Conservation (phyloP, 176 grass and related monocot species). For the Alloteropsis semialata region DNA sequence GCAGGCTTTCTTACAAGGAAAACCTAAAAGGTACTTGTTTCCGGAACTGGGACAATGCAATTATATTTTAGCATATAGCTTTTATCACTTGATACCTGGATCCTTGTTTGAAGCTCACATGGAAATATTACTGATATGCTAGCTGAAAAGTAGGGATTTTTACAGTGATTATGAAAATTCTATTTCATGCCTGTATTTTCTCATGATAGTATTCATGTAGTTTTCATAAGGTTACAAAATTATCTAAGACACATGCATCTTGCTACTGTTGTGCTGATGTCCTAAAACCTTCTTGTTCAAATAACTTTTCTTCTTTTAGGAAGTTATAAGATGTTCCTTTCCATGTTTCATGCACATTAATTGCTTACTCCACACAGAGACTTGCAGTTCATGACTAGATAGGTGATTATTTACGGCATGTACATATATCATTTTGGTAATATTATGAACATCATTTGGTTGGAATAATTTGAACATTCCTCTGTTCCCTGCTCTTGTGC, state of each 20-base stretch:
- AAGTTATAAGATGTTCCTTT: neutral
- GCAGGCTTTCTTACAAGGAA: slow-evolving; percentile 74
- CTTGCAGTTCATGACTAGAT: neutral
- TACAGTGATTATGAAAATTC: neutral
- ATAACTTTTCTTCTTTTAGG: neutral
- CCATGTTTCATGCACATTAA: slow-evolving; percentile 1
- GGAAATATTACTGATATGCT: neutral
- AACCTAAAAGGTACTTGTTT: slow-evolving; percentile 57
- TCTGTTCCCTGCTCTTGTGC: slow-evolving; percentile 5
- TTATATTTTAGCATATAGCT: neutral
- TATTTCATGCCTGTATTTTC: neutral
- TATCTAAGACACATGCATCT: neutral
- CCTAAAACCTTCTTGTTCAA: neutral
- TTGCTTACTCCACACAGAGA: neutral
- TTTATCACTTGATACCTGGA: slow-evolving; percentile 3
- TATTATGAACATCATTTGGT: neutral
- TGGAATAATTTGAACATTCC: neutral
- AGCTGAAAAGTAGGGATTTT: neutral
- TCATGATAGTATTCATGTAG: neutral
- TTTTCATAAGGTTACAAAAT: neutral
- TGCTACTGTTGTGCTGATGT: neutral
- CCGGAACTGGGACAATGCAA: neutral
- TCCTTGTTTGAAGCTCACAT: neutral
- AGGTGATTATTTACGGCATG: neutral
- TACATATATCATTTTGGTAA: neutral